Conservation (phyloP, 148 eudicot genomes). For the Vaccinium myrtillus region DNA sequence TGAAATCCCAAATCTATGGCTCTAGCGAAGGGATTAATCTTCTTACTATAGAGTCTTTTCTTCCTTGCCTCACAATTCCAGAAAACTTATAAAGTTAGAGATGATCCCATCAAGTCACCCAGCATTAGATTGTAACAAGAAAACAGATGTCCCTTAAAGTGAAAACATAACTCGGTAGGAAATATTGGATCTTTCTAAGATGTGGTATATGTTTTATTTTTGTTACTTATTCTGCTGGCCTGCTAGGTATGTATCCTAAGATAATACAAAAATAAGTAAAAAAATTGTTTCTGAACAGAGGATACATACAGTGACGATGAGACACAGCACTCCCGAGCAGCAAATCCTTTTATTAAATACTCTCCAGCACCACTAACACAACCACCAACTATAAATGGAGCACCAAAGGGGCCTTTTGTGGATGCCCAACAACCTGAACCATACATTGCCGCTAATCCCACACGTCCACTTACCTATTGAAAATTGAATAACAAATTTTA, state of each 20-base stretch:
- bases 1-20: not conserved
- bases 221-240: not conserved
- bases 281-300: not conserved
- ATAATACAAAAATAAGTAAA: not conserved
- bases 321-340: constrained; percentile 84
- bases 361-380: constrained; percentile 97
- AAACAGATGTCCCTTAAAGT: not conserved
- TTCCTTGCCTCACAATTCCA: not conserved
- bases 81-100: not conserved
- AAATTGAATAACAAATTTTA: constrained; percentile 11
- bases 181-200: not conserved
- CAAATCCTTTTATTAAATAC: constrained; percentile 84
- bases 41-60: not conserved
- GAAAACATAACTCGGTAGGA: not conserved
- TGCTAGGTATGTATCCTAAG: not conserved
- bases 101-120: not conserved
- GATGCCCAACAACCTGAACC: constrained; percentile 99
- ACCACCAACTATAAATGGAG: constrained; percentile 66
- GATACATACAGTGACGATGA: constrained; percentile 68
- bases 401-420: constrained; percentile 62
- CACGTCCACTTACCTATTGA: constrained; percentile 84
- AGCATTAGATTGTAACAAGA: not conserved
- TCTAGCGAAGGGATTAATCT: not conserved
- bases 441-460: constrained; percentile 91
- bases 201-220: not conserved